These are phyloP conservation scores for Blastocystis sp. DNA, from an alignment of 352 stramenopile species.

Conservation along the genomic window DNA sequence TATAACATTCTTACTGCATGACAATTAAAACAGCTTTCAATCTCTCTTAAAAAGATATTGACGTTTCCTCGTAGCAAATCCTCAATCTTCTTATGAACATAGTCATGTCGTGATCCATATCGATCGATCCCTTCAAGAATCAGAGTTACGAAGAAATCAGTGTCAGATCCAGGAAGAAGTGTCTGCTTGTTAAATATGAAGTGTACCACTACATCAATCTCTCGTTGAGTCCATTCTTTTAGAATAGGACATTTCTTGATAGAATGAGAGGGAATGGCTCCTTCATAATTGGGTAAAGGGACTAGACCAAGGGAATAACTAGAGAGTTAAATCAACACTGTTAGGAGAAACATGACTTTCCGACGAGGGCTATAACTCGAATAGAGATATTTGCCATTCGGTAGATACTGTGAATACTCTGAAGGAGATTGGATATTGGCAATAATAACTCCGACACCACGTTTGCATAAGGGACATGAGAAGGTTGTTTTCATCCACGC, in stretches of 20 bases:
- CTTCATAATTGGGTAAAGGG: conserved; percentile 10
- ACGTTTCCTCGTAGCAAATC: conserved; percentile 6
- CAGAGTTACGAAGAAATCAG: neutral
- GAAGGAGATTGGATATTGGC: conserved; percentile 31
- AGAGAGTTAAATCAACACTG: neutral
- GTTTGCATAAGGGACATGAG: conserved; percentile 40
- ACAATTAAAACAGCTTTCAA: neutral
- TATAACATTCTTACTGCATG: neutral
- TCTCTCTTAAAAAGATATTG: conserved; percentile 8
- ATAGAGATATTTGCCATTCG: conserved; percentile 21
- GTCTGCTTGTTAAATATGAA: neutral
- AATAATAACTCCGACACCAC: neutral
- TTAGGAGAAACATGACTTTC: neutral
- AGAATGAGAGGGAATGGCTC: neutral
- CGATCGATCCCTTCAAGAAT: neutral
- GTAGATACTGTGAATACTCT: conserved; percentile 42
- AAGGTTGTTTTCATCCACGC: conserved; percentile 24
- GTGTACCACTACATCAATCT: neutral
- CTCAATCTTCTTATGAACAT: neutral
- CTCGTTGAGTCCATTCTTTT: conserved; percentile 34
- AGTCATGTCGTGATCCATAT: neutral
- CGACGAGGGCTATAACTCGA: conserved; percentile 3
- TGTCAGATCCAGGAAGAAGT: conserved; percentile 29
- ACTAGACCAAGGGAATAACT: conserved; percentile 22
- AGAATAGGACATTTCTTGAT: neutral